phyloP scores from a whole-genome alignment of 306 rosid species.

The Luffa acutangula region DNA sequence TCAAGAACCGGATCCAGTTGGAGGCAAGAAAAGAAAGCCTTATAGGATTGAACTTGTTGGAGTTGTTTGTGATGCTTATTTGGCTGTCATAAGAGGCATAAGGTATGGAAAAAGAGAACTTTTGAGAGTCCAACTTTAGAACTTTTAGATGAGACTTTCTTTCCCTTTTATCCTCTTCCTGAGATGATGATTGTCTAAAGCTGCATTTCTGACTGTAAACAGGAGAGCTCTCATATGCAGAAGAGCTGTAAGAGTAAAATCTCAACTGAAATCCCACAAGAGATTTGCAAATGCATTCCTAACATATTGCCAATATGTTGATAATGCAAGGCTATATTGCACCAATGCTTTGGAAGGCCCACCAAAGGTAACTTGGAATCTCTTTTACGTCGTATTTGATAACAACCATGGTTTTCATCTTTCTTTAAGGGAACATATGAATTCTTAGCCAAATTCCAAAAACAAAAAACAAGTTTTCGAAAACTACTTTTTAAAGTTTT shows the following conservation, averaged over 20 bases:
- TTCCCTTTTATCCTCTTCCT: not conserved
- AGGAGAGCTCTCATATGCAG: conserved; percentile 88
- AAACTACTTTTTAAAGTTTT: not conserved
- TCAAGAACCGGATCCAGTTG: conserved; percentile 58
- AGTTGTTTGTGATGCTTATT: conserved; percentile 91
- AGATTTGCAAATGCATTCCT: conserved; percentile 80
- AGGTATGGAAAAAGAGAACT: conserved; percentile 27
- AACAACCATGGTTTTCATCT: no score
- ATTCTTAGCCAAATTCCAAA: not conserved
- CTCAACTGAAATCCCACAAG: conserved; percentile 81
- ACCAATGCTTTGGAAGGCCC: conserved; percentile 88
- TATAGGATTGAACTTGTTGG: conserved; percentile 96
- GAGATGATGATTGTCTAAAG: not conserved
- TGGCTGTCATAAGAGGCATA: conserved; percentile 81
- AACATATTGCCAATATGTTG: conserved; percentile 66
- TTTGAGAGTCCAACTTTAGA: not conserved
- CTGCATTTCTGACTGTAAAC: conserved; percentile 17
- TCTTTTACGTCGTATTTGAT: no score
- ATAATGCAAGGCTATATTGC: conserved; percentile 71
- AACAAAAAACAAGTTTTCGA: no score
- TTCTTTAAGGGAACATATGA: not conserved
- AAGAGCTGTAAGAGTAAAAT: conserved; percentile 80
- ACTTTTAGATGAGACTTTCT: not conserved
- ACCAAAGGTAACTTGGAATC: conserved; percentile 45
- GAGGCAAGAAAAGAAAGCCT: conserved; percentile 74